Conservation (phyloP, 2,329 filamentous ascomycete genomes). For the Fusarium pseudoanthophilum region DNA sequence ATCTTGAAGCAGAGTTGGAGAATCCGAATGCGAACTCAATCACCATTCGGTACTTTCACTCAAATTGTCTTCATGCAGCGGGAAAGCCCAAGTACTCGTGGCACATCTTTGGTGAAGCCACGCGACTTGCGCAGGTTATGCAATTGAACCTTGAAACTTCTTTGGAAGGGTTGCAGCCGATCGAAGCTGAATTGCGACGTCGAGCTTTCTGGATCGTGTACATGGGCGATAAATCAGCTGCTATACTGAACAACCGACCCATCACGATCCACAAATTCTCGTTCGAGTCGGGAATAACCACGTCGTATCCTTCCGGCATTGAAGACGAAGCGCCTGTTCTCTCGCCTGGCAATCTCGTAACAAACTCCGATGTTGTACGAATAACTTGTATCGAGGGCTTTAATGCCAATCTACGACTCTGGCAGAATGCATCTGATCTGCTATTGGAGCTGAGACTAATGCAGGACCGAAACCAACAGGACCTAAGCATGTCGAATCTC, state of each 20-base stretch:
- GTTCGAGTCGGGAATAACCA: slow-evolving; percentile 54
- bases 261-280: slow-evolving; percentile 58
- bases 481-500: background rate
- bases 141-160: slow-evolving; percentile 55
- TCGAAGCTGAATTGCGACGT: slow-evolving; percentile 53
- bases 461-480: slow-evolving; percentile 40
- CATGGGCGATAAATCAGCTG: slow-evolving; percentile 54
- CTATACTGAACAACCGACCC: slow-evolving; percentile 54
- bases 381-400: slow-evolving; percentile 53
- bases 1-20: slow-evolving; percentile 56
- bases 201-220: slow-evolving; percentile 54
- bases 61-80: slow-evolving; percentile 56
- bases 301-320: slow-evolving; percentile 48
- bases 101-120: slow-evolving; percentile 58
- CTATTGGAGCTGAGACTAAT: slow-evolving; percentile 51
- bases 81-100: slow-evolving; percentile 57
- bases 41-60: slow-evolving; percentile 57
- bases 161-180: slow-evolving; percentile 46
- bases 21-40: slow-evolving; percentile 56
- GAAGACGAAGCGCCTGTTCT: slow-evolving; percentile 39
- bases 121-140: slow-evolving; percentile 56
- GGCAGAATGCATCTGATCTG: slow-evolving; percentile 54
- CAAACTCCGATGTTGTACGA: slow-evolving; percentile 20
- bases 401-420: slow-evolving; percentile 55
- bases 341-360: slow-evolving; percentile 23